A percentile compares a stretch with the other conserved stretches of the same genome.
These are phyloP conservation scores for Clarireedia monteithiana DNA, from an alignment of 2,329 filamentous ascomycete genomes.

Conservation along the genomic window DNA sequence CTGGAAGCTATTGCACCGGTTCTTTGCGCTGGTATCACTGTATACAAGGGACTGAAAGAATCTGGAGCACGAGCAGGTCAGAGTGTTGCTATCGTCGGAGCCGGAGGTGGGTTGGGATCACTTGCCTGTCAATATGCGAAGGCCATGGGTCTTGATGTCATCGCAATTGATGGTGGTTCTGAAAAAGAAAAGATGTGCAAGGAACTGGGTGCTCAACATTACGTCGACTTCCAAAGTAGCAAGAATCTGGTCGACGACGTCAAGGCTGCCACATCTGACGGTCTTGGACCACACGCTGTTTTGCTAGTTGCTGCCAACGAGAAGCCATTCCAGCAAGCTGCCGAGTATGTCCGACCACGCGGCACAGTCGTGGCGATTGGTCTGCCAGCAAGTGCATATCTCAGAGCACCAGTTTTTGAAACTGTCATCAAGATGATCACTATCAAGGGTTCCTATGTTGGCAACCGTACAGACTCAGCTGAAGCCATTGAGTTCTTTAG, in stretches of 20 bases:
- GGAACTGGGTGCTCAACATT: constrained; percentile 62
- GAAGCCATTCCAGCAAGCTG: constrained; percentile 92
- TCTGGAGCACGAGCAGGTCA: constrained; percentile 67
- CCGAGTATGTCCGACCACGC: constrained; percentile 73
- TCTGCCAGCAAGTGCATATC: constrained; percentile 70
- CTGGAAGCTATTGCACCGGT: constrained; percentile 75
- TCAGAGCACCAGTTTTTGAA: constrained; percentile 81
- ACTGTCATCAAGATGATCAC: constrained; percentile 83
- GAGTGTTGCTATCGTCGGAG: constrained; percentile 76
- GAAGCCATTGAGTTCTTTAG: constrained; percentile 89
- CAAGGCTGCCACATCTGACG: constrained; percentile 70
- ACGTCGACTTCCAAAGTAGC: constrained; percentile 71
- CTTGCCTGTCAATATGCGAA: constrained; percentile 81
- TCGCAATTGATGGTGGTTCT: constrained; percentile 76
- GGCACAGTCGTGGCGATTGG: constrained; percentile 86
- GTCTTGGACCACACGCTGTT: constrained; percentile 79
- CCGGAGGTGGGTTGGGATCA: constrained; percentile 73
- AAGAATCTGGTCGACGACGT: constrained; percentile 79
- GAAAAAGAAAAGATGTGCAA: constrained; percentile 70
- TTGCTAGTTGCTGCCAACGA: constrained; percentile 80
- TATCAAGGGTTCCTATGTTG: constrained; percentile 91
- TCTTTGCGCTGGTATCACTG: constrained; percentile 78
- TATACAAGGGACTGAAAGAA: constrained; percentile 89
- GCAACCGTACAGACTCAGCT: constrained; percentile 78
- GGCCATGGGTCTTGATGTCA: constrained; percentile 76